Conservation (phyloP, 2,329 filamentous ascomycete genomes). For the Sporothrix luriei region DNA sequence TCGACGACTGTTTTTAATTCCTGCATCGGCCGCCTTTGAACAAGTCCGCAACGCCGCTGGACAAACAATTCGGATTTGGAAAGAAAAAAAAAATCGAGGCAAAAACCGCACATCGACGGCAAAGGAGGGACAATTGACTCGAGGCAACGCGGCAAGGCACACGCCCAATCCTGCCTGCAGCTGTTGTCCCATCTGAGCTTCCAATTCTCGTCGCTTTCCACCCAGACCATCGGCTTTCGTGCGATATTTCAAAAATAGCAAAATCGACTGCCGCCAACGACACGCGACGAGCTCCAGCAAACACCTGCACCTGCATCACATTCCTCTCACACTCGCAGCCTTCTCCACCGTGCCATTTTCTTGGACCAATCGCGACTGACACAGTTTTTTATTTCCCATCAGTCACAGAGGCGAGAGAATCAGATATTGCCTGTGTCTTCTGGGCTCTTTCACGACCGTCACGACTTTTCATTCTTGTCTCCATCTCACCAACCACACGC, state of each 20-base stretch:
- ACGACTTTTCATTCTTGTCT: not conserved
- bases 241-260: not conserved
- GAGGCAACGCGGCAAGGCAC: constrained; percentile 15
- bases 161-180: constrained; percentile 23
- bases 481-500: not conserved
- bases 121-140: constrained; percentile 10
- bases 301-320: constrained; percentile 20
- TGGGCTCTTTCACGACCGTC: not conserved
- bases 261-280: not conserved
- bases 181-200: constrained; percentile 17
- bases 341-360: constrained; percentile 9
- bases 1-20: not conserved
- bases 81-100: not conserved
- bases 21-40: not conserved
- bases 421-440: not conserved
- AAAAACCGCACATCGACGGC: not conserved
- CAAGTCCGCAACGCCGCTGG: not conserved
- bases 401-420: constrained; percentile 17
- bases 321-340: constrained; percentile 2
- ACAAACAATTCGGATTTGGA: not conserved
- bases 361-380: constrained; percentile 20
- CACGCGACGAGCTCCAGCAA: constrained; percentile 15
- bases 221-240: constrained; percentile 21
- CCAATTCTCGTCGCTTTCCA: not conserved
- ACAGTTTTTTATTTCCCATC: not conserved